Evolutionary conservation across 2,329 filamentous ascomycete genomes (phyloP).

Genomic region (Chaetomiaceae sp.): DNA sequence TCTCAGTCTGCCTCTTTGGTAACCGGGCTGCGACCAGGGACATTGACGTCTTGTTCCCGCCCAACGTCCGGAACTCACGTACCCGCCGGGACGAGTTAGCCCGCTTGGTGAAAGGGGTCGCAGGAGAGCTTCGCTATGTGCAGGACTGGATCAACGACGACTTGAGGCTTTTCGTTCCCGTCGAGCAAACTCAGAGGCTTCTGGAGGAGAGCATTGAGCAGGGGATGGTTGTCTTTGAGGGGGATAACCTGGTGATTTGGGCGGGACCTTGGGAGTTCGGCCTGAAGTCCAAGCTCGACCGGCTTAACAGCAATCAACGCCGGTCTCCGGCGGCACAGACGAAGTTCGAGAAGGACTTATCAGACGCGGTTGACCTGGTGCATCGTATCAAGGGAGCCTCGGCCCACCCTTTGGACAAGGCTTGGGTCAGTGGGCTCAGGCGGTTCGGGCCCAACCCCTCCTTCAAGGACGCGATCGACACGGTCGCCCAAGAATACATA

Average conservation of each 20-base stretch:
- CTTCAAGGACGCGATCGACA: not conserved
- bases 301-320: not conserved
- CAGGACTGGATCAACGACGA: too few species aligned
- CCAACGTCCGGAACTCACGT: too few species aligned
- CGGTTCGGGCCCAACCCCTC: not conserved
- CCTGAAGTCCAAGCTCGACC: not conserved
- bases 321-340: not conserved
- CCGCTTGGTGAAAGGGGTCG: too few species aligned
- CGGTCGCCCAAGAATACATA: not conserved
- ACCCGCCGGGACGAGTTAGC: too few species aligned
- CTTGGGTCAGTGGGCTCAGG: not conserved
- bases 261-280: not conserved
- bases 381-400: not conserved
- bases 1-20: too few species aligned
- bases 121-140: too few species aligned
- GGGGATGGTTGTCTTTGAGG: not conserved
- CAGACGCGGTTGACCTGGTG: not conserved
- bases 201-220: not conserved
- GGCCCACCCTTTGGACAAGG: not conserved
- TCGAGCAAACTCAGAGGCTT: too few species aligned
- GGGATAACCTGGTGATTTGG: not conserved
- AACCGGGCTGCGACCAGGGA: too few species aligned
- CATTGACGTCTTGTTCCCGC: too few species aligned
- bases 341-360: not conserved
- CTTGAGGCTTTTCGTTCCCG: too few species aligned